These are phyloP conservation scores for Rhododendron kiyosumense DNA, from an alignment of 148 eudicot species.

Conservation along the genomic window DNA sequence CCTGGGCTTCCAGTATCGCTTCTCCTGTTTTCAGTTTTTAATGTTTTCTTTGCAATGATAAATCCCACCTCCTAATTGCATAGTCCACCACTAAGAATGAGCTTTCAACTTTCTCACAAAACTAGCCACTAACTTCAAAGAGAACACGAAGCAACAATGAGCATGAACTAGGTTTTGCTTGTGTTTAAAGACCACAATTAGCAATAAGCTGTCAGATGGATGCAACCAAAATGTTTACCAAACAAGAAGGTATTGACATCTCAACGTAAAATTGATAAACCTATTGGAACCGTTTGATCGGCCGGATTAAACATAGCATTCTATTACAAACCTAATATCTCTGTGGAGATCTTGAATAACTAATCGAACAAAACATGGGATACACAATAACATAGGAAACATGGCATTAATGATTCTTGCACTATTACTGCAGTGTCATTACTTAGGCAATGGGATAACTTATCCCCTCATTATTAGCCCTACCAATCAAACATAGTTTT, in stretches of 20 bases:
- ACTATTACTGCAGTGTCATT: background rate
- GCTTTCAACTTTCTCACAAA: background rate
- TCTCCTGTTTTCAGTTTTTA: background rate
- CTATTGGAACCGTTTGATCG: background rate
- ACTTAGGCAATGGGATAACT: background rate
- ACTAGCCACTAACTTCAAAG: background rate
- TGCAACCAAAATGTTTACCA: background rate
- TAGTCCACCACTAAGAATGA: background rate
- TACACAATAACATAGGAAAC: background rate
- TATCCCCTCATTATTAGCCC: background rate
- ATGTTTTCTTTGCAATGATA: background rate
- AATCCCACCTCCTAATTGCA: background rate
- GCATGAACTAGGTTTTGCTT: background rate
- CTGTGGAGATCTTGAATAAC: background rate
- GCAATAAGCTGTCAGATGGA: background rate
- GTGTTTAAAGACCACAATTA: background rate
- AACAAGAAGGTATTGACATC: background rate
- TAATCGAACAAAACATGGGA: background rate
- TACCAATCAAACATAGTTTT: background rate
- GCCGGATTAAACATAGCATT: background rate
- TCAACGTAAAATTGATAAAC: background rate
- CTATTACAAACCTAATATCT: background rate
- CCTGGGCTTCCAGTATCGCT: background rate
- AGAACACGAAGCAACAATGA: background rate
- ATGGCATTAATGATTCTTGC: background rate